Conservation (phyloP, 768 basidiomycete genomes). For the Leccinum rimulosum region DNA sequence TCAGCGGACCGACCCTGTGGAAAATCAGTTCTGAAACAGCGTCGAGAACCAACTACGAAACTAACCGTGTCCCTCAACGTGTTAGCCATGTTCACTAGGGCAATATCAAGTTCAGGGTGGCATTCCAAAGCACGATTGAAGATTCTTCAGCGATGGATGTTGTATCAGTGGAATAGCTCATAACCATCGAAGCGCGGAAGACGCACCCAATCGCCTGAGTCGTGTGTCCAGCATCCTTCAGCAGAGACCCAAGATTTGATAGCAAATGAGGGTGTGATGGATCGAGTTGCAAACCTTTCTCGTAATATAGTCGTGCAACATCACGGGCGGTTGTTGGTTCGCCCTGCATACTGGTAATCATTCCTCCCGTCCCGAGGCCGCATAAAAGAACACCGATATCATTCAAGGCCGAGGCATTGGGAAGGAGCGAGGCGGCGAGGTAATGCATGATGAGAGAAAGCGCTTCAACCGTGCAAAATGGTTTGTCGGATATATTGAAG, state of each 20-base stretch:
- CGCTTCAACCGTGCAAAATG: slow-evolving; percentile 34
- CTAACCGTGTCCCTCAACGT: slow-evolving; percentile 47
- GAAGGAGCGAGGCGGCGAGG: slow-evolving; percentile 42
- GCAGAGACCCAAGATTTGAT: slow-evolving; percentile 48
- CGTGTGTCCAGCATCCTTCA: slow-evolving; percentile 46
- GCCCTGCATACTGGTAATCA: slow-evolving; percentile 18
- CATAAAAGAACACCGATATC: slow-evolving; percentile 50
- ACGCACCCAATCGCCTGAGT: slow-evolving; percentile 42
- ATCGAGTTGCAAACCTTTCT: slow-evolving; percentile 43
- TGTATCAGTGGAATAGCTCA: slow-evolving; percentile 3
- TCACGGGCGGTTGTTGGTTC: slow-evolving; percentile 29
- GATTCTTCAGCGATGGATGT: slow-evolving; percentile 25
- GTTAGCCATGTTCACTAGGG: slow-evolving; percentile 51
- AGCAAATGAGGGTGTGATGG: slow-evolving; percentile 47
- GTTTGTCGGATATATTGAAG: slow-evolving; percentile 25
- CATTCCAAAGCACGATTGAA: slow-evolving; percentile 39
- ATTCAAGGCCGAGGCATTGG: slow-evolving; percentile 46
- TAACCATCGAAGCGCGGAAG: not conserved
- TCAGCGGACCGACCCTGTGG: slow-evolving; percentile 41
- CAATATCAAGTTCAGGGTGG: slow-evolving; percentile 50
- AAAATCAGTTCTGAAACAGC: not conserved
- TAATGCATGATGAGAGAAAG: slow-evolving; percentile 47
- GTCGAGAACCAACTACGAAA: not conserved
- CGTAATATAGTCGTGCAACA: slow-evolving; percentile 45
- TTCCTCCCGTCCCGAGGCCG: slow-evolving; percentile 26